Percentiles rank a stretch among this genome's conserved stretches.
phyloP scores from a whole-genome alignment of 2,329 filamentous ascomycete genomes.

The Mollisiaceae sp. region DNA sequence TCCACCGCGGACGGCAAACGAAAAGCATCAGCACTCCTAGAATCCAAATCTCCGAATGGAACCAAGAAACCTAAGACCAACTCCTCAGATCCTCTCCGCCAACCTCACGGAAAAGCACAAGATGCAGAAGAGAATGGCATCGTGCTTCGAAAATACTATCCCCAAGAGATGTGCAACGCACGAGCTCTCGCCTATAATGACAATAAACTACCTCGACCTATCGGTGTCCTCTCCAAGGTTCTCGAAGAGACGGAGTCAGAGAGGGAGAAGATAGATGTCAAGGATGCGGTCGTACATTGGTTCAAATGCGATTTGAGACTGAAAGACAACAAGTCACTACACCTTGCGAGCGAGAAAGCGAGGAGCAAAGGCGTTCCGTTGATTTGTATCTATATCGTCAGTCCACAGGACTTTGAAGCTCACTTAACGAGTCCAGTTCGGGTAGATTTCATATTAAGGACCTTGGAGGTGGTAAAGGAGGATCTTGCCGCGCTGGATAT shows the following conservation, averaged over 20 bases:
- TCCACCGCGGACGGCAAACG: constrained; percentile 31
- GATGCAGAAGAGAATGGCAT: constrained; percentile 60
- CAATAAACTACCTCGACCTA: constrained; percentile 73
- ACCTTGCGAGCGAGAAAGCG: constrained; percentile 35
- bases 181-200: constrained; percentile 76
- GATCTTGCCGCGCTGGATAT: constrained; percentile 76
- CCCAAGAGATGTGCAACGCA: constrained; percentile 82
- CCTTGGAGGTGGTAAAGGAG: constrained; percentile 65
- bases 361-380: constrained; percentile 51
- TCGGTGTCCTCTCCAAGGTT: constrained; percentile 67
- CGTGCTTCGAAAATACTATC: constrained; percentile 78
- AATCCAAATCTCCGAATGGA: neutral
- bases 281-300: constrained; percentile 80
- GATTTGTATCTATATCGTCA: constrained; percentile 78
- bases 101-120: constrained; percentile 41
- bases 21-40: constrained; percentile 32
- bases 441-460: constrained; percentile 82
- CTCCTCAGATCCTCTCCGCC: constrained; percentile 31
- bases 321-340: constrained; percentile 74
- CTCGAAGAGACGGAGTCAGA: constrained; percentile 62
- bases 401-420: constrained; percentile 83
- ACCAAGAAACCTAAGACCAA: constrained; percentile 35
- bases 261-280: constrained; percentile 57
- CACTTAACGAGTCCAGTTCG: constrained; percentile 75
- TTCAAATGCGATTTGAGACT: constrained; percentile 83